Evolutionary conservation across 2,329 filamentous ascomycete genomes (phyloP), one percentile per base, ranked within the genome.

Genomic region (Nigrospora sphaerica): DNA sequence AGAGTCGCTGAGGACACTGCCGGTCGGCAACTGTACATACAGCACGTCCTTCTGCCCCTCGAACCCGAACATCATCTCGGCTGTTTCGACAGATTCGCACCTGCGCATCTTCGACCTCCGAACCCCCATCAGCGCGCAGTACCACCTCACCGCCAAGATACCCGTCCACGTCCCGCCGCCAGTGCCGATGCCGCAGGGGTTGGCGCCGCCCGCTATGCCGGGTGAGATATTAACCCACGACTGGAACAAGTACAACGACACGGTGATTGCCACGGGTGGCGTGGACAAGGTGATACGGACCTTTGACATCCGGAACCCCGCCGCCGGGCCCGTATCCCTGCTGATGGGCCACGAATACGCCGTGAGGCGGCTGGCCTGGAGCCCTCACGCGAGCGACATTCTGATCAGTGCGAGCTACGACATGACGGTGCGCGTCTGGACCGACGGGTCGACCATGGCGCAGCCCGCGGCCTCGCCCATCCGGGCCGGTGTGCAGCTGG

Each of bases 231-330:
- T 98, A 32, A 95, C 91, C 0, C 93, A 97, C 67, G 93, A 98
- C 66, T 98, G 93, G 93, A 98, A 98, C 71, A 98, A 98, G 68
- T 98, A 98, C 69, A 80, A 86, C 35, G 82, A 90, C 54, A 85
- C 83, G 0, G 74, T 96, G 23, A 72, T 98, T 46, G 93, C 93
- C 0, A 89, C 89, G 0, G 93, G 82, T 1, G 92, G 93, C 46
- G 93, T 97, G 4, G 93, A 98, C 65, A 80, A 87, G 45, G 71
- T 85, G 16, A 84, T 98, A 50, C 83, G 93, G 41, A 93, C 87
- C 0, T 97, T 97, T 59, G 93, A 98, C 64, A 84, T 96, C 39
- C 78, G 93, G 38, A 85, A 82, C 57, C 86, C 88, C 1, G 70
- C 75, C 6, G 80, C 75, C 6, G 89, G 89, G 0, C 88, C 92